A percentile compares a stretch with the other conserved stretches of the same genome.
These are phyloP conservation scores for Clarireedia paspali DNA, from an alignment of 2,329 filamentous ascomycete species.

Conservation along the genomic window DNA sequence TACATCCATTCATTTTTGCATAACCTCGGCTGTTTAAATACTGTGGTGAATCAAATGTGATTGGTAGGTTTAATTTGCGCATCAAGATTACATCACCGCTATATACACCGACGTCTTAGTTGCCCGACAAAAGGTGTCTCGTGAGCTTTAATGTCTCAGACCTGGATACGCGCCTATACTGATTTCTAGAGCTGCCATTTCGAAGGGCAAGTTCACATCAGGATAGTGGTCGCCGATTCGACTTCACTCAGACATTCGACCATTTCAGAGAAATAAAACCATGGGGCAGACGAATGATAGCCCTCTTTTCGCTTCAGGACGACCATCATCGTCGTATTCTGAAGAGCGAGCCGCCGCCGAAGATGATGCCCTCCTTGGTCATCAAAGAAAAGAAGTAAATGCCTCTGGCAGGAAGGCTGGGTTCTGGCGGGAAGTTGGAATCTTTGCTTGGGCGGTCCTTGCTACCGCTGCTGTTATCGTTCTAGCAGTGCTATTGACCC, in stretches of 20 bases:
- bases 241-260: not conserved
- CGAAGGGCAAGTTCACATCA: not conserved
- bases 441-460: conserved; percentile 76
- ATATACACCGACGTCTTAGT: conserved; percentile 4
- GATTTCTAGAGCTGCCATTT: not conserved
- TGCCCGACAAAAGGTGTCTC: conserved; percentile 5
- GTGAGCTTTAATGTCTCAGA: conserved; percentile 4
- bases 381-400: conserved; percentile 20
- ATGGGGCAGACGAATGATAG: conserved; percentile 19
- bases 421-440: conserved; percentile 63
- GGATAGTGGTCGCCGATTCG: not conserved
- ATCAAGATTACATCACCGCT: conserved; percentile 1
- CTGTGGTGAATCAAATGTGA: not conserved
- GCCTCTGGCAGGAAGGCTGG: conserved; percentile 36
- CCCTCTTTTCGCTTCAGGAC: conserved; percentile 29
- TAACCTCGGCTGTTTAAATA: not conserved
- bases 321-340: conserved; percentile 48
- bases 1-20: not conserved
- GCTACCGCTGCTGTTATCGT: conserved; percentile 74
- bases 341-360: conserved; percentile 44
- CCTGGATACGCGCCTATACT: not conserved
- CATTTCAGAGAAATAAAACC: not conserved
- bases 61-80: not conserved
- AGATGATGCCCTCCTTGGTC: conserved; percentile 32
- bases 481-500: conserved; percentile 74